phyloP scores from a whole-genome alignment of 169 alveolate species.

The Eimeria zaria region DNA sequence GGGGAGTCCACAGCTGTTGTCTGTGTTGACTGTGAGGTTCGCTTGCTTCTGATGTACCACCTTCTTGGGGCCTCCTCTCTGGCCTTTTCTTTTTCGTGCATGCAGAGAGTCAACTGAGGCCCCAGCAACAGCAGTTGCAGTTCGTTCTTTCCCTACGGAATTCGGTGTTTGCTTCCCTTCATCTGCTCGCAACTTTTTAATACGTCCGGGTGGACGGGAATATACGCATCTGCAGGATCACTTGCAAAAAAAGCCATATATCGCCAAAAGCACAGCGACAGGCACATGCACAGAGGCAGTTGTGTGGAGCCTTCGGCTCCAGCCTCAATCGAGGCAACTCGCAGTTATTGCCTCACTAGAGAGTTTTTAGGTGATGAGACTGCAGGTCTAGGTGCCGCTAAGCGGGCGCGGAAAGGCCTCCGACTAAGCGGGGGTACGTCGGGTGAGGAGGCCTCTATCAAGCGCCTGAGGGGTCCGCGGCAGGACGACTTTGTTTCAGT shows the following conservation, averaged over 20 bases:
- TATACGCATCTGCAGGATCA: slow-evolving; percentile 2
- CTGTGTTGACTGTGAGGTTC: not conserved
- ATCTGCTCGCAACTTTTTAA: not conserved
- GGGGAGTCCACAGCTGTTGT: not conserved
- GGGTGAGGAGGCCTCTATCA: not conserved
- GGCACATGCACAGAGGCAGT: slow-evolving; percentile 54
- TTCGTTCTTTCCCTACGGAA: not conserved
- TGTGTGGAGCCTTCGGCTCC: slow-evolving; percentile 64
- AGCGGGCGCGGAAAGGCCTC: not conserved
- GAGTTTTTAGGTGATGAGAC: slow-evolving; percentile 29
- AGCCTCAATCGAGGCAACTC: slow-evolving; percentile 22
- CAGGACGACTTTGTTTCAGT: slow-evolving; percentile 7
- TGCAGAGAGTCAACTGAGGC: slow-evolving; percentile 1
- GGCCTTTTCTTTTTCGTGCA: not conserved
- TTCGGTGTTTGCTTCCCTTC: slow-evolving; percentile 10
- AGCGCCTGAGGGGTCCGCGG: slow-evolving; percentile 12
- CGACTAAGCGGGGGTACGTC: not conserved
- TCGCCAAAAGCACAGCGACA: slow-evolving; percentile 8
- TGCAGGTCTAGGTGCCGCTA: slow-evolving; percentile 13
- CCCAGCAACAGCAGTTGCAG: slow-evolving; percentile 8
- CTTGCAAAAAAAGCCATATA: not conserved
- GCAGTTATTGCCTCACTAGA: slow-evolving; percentile 7
- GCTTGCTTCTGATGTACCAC: not conserved
- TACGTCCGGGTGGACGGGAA: not conserved
- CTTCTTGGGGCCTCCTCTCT: not conserved